These are phyloP conservation scores for Debaryomyces psychrophilus DNA, from an alignment of 1,139 yeast species.

Conservation along the genomic window DNA sequence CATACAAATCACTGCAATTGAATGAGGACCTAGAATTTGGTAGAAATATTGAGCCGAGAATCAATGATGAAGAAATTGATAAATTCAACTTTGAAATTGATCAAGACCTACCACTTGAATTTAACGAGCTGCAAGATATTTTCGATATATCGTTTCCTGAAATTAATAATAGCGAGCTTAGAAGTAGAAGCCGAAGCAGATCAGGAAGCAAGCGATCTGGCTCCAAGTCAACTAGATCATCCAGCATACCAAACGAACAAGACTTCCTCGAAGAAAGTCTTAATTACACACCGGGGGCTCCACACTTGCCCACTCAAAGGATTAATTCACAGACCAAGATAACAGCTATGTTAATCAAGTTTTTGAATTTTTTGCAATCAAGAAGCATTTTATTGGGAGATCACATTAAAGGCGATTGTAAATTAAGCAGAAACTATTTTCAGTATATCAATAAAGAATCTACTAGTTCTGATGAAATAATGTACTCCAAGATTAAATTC, in stretches of 20 bases:
- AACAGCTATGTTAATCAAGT: constrained; percentile 17
- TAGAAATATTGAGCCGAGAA: constrained; percentile 10
- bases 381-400: constrained; percentile 15
- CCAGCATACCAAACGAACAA: constrained; percentile 2
- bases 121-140: constrained; percentile 10
- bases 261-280: constrained; percentile 14
- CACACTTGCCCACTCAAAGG: constrained; percentile 12
- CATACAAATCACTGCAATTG: neutral
- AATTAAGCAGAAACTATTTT: constrained; percentile 10
- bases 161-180: constrained; percentile 13
- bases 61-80: constrained; percentile 6
- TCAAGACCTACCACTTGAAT: neutral
- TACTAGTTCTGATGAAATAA: constrained; percentile 3
- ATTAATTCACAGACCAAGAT: constrained; percentile 11
- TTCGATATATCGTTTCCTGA: constrained; percentile 22
- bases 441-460: constrained; percentile 8
- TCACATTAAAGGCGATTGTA: constrained; percentile 6
- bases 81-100: constrained; percentile 7
- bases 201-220: constrained; percentile 12
- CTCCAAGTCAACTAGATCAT: constrained; percentile 4
- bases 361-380: constrained; percentile 17
- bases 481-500: constrained; percentile 11
- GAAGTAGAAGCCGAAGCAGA: constrained; percentile 20
- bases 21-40: constrained; percentile 11
- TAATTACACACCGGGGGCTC: constrained; percentile 17